A percentile compares a stretch with the other conserved stretches of the same genome.
phyloP scores from a whole-genome alignment of 2,329 filamentous ascomycete genomes.

The Dothistroma septosporum region DNA sequence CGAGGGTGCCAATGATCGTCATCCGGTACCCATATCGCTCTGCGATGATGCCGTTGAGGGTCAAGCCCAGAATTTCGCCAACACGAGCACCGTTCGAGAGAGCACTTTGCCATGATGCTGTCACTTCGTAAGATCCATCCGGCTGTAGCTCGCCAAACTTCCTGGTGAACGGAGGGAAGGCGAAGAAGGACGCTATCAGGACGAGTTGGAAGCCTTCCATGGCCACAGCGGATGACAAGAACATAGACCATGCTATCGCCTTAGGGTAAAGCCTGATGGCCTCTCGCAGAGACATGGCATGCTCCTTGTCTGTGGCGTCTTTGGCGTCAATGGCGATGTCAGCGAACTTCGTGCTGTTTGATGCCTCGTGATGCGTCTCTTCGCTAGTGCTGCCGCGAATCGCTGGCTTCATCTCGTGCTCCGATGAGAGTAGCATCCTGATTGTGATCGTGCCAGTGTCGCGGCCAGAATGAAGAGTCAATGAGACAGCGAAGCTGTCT shows the following conservation, averaged over 20 bases:
- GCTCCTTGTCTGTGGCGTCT: conserved; percentile 23
- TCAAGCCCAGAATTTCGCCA: conserved; percentile 63
- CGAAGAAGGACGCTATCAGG: conserved; percentile 37
- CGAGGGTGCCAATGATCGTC: conserved; percentile 58
- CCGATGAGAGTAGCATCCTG: background rate
- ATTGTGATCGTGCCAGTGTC: background rate
- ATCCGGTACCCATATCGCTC: conserved; percentile 44
- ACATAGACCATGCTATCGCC: conserved; percentile 38
- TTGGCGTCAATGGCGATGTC: conserved; percentile 1
- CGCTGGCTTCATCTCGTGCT: background rate
- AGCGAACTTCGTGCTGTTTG: conserved; percentile 1
- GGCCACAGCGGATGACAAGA: conserved; percentile 37
- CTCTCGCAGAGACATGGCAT: conserved; percentile 34
- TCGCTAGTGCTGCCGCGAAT: background rate
- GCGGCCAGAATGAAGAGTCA: background rate
- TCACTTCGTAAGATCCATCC: conserved; percentile 43
- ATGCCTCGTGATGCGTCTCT: background rate
- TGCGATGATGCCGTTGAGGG: conserved; percentile 63
- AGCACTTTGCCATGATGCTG: conserved; percentile 56
- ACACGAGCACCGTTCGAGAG: conserved; percentile 52
- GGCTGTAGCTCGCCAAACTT: conserved; percentile 39
- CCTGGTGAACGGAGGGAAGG: conserved; percentile 29
- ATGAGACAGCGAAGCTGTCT: background rate
- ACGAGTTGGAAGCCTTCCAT: conserved; percentile 43
- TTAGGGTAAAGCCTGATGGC: conserved; percentile 32